These are phyloP conservation scores for Trametes sanguinea DNA, from an alignment of 768 basidiomycete genomes.

Conservation along the genomic window DNA sequence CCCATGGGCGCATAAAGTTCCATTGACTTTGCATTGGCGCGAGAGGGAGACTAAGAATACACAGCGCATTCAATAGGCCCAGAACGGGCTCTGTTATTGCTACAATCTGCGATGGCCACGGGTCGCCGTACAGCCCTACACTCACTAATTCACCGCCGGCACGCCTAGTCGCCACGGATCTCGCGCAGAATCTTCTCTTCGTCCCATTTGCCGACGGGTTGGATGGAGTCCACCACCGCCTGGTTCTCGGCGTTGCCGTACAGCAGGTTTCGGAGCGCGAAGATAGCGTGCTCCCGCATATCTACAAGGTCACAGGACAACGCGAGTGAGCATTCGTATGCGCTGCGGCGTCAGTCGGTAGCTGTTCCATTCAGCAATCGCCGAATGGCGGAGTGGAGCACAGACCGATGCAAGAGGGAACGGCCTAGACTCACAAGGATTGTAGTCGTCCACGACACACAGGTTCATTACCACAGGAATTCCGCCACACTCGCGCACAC, in stretches of 20 bases:
- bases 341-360: not conserved
- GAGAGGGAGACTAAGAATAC: not conserved
- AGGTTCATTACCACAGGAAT: slow-evolving; percentile 83
- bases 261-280: slow-evolving; percentile 79
- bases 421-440: slow-evolving; percentile 72
- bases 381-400: not conserved
- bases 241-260: slow-evolving; percentile 80
- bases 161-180: slow-evolving; percentile 34
- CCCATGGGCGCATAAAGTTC: too few species aligned
- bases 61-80: too few species aligned
- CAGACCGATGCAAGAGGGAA: not conserved
- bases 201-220: slow-evolving; percentile 61
- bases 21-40: not conserved
- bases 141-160: not conserved
- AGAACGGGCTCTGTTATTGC: too few species aligned
- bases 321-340: slow-evolving; percentile 14
- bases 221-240: slow-evolving; percentile 70
- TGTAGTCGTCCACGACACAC: slow-evolving; percentile 88
- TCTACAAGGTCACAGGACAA: slow-evolving; percentile 45
- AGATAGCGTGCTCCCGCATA: slow-evolving; percentile 89
- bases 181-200: slow-evolving; percentile 54
- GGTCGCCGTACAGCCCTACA: not conserved
- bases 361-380: not conserved
- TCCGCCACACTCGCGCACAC: slow-evolving; percentile 67
- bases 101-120: too few species aligned